Base-by-base conservation (phyloP, 345 rosid species). In the Iberis pinnata region DNA sequence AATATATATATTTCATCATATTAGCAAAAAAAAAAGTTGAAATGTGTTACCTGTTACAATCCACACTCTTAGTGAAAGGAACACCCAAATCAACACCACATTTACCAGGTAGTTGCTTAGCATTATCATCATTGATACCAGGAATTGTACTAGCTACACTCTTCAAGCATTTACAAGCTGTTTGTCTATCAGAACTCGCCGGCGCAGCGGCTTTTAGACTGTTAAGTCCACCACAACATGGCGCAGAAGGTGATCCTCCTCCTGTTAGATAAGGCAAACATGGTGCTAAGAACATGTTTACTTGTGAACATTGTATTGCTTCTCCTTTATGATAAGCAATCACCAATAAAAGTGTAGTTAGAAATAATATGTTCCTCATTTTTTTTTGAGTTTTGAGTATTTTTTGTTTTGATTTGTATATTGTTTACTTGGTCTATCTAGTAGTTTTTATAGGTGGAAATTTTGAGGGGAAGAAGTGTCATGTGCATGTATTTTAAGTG, bases 41-140 rank as follows among this genome's bases (percentile, higher is more conserved):
- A n/a, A n/a, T n/a, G n/a, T n/a, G n/a, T n/a, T 40, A 57, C 70
- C 64, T 67, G 64, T 46, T 58, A 53, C 66, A 67, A 52, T 67
- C 64, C 3, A 53, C 65, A 7, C 12, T 53, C 42, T 45, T 67
- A 38, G 71, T 29, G 65, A 67, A 67, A 59, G 61, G 71, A 18
- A 60, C 71, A 0, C 71, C 71, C 37, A 67, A 11, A 67, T 60
- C 12, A 59, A 67, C 71, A n/a, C 50, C 50, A 53, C 71, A 67
- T 53, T 52, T 59, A 8, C 8, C 11, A 46, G 71, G 71, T 12
- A 67, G 65, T 53, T 67, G 71, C 22, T 53, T 59, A 26, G 71
- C 56, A 53, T 22, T 16, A 2, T 53, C 56, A 46, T 67, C 71
- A 24, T 40, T 46, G 44, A 67, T 44, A 5, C 56, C 58, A 1